Evolutionary conservation across 2,329 filamentous ascomycete species (phyloP).

Genomic region (Fusarium stilboides): DNA sequence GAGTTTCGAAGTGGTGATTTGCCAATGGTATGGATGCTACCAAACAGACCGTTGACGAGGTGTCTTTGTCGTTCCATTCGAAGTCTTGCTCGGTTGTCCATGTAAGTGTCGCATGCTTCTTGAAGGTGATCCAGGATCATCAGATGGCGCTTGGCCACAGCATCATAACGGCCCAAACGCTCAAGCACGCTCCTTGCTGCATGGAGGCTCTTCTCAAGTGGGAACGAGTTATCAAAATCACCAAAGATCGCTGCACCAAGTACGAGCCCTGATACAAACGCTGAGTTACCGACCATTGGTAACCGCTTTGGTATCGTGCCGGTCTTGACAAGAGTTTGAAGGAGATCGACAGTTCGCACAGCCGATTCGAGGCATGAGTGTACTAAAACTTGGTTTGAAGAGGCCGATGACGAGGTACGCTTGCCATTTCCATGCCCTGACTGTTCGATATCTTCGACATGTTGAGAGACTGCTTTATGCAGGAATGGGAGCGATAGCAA

Average conservation of each 20-base stretch:
- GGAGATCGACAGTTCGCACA: conserved; percentile 56
- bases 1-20: conserved; percentile 18
- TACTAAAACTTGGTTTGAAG: conserved; percentile 48
- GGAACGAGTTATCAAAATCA: conserved; percentile 58
- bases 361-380: conserved; percentile 56
- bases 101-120: conserved; percentile 43
- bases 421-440: conserved; percentile 21
- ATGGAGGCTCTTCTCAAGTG: conserved; percentile 49
- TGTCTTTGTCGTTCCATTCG: conserved; percentile 46
- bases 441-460: conserved; percentile 39
- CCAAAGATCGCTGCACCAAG: conserved; percentile 62
- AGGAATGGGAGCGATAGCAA: conserved; percentile 56
- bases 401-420: conserved; percentile 1
- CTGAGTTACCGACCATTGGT: conserved; percentile 62
- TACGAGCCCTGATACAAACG: conserved; percentile 62
- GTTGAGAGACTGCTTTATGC: conserved; percentile 49
- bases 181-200: conserved; percentile 45
- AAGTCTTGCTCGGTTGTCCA: conserved; percentile 41
- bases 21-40: conserved; percentile 44
- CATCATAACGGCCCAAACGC: conserved; percentile 40
- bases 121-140: conserved; percentile 47
- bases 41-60: conserved; percentile 46
- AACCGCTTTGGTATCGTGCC: conserved; percentile 58
- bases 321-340: conserved; percentile 55
- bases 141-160: conserved; percentile 44